A percentile compares a stretch with the other conserved stretches of the same genome.
phyloP scores from a whole-genome alignment of 371 early-diverging fungal species.

The Haplosporangium sp. region DNA sequence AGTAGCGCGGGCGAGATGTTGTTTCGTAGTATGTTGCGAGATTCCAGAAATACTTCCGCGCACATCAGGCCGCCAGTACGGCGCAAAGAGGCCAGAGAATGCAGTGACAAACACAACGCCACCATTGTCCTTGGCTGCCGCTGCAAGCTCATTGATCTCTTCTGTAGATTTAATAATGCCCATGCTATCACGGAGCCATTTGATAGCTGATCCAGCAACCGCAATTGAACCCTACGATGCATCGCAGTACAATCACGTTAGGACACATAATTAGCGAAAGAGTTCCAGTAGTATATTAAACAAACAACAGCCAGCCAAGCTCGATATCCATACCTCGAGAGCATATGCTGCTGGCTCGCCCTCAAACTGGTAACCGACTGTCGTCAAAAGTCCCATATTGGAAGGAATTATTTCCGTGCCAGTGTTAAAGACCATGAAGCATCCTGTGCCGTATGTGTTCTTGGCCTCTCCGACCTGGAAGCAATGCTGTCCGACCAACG shows the following conservation, averaged over 20 bases:
- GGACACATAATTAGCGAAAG: not conserved
- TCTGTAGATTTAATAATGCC: slow-evolving; percentile 77
- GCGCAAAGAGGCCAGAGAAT: slow-evolving; percentile 94
- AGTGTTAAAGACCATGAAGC: slow-evolving; percentile 95
- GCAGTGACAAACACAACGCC: slow-evolving; percentile 97
- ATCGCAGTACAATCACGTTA: not conserved
- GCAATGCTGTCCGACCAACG: slow-evolving; percentile 95
- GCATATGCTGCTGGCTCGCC: slow-evolving; percentile 84
- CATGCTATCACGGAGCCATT: slow-evolving; percentile 92
- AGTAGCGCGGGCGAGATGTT: slow-evolving; percentile 88
- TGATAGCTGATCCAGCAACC: slow-evolving; percentile 93
- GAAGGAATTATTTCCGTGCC: slow-evolving; percentile 85
- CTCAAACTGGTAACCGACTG: slow-evolving; percentile 93
- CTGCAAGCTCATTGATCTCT: slow-evolving; percentile 77
- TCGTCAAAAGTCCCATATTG: slow-evolving; percentile 88
- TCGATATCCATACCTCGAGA: slow-evolving; percentile 68
- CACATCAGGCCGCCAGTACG: slow-evolving; percentile 95
- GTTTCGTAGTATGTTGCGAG: slow-evolving; percentile 87
- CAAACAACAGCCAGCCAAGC: too few relatives aligned
- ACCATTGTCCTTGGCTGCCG: slow-evolving; percentile 77
- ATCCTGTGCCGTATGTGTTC: slow-evolving; percentile 97
- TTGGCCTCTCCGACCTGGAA: slow-evolving; percentile 89
- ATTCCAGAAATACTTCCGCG: slow-evolving; percentile 91
- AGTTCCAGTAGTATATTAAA: not conserved
- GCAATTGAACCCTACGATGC: slow-evolving; percentile 86